Evolutionary conservation across 495 filamentous ascomycete species (phyloP), one percentile per base, ranked within the genome.

Genomic region (Polyplosphaeria fusca): DNA sequence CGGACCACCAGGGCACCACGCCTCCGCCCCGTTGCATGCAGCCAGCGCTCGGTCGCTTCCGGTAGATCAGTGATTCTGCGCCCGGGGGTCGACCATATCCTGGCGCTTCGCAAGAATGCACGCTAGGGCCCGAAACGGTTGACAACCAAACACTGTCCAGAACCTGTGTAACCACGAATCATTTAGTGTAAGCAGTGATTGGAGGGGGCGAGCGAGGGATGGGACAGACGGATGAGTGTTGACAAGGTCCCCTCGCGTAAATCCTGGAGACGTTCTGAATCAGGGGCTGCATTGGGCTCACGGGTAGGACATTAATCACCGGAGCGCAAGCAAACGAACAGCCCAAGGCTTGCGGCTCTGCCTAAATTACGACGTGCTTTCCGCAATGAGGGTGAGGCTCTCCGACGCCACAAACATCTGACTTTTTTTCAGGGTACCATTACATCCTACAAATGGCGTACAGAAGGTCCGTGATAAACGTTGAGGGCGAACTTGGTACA

Each of bases 1-100:
- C n/a, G n/a, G n/a, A n/a, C n/a, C n/a, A n/a, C n/a, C n/a, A n/a
- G n/a, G n/a, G n/a, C n/a, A n/a, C n/a, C n/a, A n/a, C n/a, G n/a
- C n/a, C n/a, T n/a, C n/a, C n/a, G n/a, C n/a, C n/a, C n/a, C n/a
- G 16, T 48, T 16, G 53, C 60, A 63, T 54, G 61, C 61, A 55
- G 56, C 55, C 39, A 56, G 25, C 50, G 23, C 19, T 64, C 55
- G 61, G 56, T 56, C 60, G 52, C 61, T 59, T 64, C 61, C 61
- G 55, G 55, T 32, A 32, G 61, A 64, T 55, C 61, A 22, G 42
- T 54, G 19, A 12, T 35, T 26, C 27, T 20, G 58, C 41, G 40
- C 28, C 28, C 39, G 40, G 41, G 39, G n/a, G 13, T 16, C 20
- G 9, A 5, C 32, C 50, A 49, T 23, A 47, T 39, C 27, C 27